Base-by-base conservation (phyloP, 164 flowering plant genomes). In the Aristolochia fimbriata region DNA sequence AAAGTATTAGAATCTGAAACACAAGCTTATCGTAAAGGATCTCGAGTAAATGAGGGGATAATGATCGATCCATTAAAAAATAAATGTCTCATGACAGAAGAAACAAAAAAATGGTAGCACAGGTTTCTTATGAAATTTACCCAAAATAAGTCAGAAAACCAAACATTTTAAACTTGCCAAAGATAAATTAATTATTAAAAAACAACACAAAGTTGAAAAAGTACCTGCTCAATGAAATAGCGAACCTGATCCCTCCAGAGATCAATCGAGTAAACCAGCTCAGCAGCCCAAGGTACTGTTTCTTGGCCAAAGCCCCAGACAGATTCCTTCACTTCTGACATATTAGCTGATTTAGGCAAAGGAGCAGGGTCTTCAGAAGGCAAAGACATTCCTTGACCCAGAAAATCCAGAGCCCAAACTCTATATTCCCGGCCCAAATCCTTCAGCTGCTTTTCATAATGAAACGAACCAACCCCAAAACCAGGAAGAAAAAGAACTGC, bases 381-480 rank as follows among this genome's bases (percentile, higher is more conserved):
- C 70, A 93, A 68, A 0, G 98, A 93, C 90, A 73, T 74, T 61
- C 98, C 96, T 67, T 89, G 98, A 47, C 98, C 98, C 4, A 93
- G 83, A 71, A 87, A 93, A 83, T 93, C 98, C 41, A 93, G 53
- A 7, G 96, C 96, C 88, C 90, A 93, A 10, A 81, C 96, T 71
- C 97, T 81, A 68, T 57, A 80, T 56, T 93, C 91, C 62, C 84
- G 85, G 19, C 98, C 98, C 45, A 93, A 72, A 80, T 87, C 98
- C 77, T 81, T 89, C 59, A 93, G 65, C 71, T 93, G 98, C 71
- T 93, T 93, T 76, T 89, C 92, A 66, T 83, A 92, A 68, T 92
- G 98, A 66, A 92, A 92, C 17, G 94, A 81, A 47, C 98, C 98
- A 52, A 87, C 96, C 24, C 98, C 97, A 73, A 92, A 92, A 49